Evolutionary conservation across 2,329 filamentous ascomycete genomes (phyloP).

Genomic region (Fusarium virguliforme): DNA sequence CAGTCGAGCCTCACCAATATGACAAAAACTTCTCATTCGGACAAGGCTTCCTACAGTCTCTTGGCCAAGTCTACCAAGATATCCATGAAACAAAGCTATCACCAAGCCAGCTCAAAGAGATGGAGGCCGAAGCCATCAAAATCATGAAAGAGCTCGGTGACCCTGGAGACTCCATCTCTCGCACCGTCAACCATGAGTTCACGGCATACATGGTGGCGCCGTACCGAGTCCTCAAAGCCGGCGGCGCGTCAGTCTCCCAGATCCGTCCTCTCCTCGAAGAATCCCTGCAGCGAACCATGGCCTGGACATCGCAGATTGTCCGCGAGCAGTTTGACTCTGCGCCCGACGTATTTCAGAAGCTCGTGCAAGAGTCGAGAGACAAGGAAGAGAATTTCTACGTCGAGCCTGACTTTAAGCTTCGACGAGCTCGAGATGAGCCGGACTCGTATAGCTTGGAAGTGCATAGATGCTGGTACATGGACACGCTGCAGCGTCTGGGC

Average conservation of each 20-base stretch:
- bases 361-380: slow-evolving; percentile 10
- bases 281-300: background rate
- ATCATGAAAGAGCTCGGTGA: background rate
- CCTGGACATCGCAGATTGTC: background rate
- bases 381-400: slow-evolving; percentile 14
- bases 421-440: slow-evolving; percentile 7
- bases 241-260: background rate
- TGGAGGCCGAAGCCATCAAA: background rate
- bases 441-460: slow-evolving; percentile 8
- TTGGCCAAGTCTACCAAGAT: background rate
- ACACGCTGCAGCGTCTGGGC: slow-evolving; percentile 6
- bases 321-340: slow-evolving; percentile 7
- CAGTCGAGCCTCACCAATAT: background rate
- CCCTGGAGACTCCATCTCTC: background rate
- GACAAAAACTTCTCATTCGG: background rate
- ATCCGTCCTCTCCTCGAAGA: background rate
- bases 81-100: background rate
- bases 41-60: background rate
- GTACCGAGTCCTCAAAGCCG: background rate
- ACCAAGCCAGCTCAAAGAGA: background rate
- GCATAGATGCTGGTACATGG: slow-evolving; percentile 13
- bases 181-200: background rate
- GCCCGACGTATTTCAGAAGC: slow-evolving; percentile 7
- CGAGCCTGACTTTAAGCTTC: slow-evolving; percentile 4
- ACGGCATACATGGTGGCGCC: slow-evolving; percentile 1